phyloP scores from a whole-genome alignment of 495 filamentous ascomycete genomes.

The Talaromyces trachyspermus region DNA sequence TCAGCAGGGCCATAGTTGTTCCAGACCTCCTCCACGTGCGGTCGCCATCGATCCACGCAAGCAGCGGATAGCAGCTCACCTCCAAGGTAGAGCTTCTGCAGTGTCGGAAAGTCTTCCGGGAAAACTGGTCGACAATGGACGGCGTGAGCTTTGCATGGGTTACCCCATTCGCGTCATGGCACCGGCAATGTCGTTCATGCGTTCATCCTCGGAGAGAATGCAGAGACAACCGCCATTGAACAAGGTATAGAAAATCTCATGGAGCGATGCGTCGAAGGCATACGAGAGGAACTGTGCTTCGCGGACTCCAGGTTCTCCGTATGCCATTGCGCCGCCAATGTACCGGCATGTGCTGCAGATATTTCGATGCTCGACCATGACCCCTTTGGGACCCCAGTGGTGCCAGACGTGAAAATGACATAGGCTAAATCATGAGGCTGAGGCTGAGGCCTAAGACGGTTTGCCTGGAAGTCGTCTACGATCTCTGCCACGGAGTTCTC shows the following conservation, averaged over 20 bases:
- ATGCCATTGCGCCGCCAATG: conserved; percentile 23
- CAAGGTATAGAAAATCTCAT: conserved; percentile 38
- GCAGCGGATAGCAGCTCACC: conserved; percentile 48
- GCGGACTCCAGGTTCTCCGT: conserved; percentile 42
- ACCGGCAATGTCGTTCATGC: conserved; percentile 38
- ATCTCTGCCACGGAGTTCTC: conserved; percentile 19
- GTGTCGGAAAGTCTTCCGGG: conserved; percentile 37
- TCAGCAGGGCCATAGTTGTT: conserved; percentile 43
- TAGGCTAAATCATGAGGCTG: conserved; percentile 28
- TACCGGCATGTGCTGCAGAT: conserved; percentile 16
- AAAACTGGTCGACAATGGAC: conserved; percentile 37
- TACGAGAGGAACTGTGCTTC: conserved; percentile 41
- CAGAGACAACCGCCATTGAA: conserved; percentile 40
- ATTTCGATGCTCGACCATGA: conserved; percentile 20
- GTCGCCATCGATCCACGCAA: too few species aligned
- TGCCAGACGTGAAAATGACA: conserved; percentile 44
- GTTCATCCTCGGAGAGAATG: conserved; percentile 41
- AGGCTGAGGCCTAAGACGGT: conserved; percentile 20
- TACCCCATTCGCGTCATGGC: conserved; percentile 36
- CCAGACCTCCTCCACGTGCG: conserved; percentile 32
- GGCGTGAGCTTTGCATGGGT: conserved; percentile 43
- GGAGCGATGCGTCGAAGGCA: conserved; percentile 40
- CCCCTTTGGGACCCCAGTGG: conserved; percentile 34
- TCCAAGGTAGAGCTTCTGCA: conserved; percentile 40
- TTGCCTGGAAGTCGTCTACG: conserved; percentile 12